Evolutionary conservation across 768 basidiomycete genomes (phyloP), one percentile per base, ranked within the genome.

Genomic region (Lactifluus subvellereus): DNA sequence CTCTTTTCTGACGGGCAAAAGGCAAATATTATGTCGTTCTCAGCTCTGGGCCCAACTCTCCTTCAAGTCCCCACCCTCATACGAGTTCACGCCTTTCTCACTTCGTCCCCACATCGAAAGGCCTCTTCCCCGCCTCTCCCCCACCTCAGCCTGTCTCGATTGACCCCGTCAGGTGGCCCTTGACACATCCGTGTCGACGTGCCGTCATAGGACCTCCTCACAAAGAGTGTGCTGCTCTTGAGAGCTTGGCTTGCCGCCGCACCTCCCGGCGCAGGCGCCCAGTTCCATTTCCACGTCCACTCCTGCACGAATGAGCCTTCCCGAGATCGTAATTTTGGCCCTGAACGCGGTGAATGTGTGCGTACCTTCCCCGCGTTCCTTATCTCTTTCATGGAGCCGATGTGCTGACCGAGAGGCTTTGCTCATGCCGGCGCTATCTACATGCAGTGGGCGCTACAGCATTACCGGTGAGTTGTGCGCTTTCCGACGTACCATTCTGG

Each of bases 371-470:
- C 5, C 14, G 6, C 4, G 30, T 55, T 42, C 22, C 40, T 37
- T 22, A 22, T 18, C 16, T 35, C 16, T 6, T 33, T 13, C 5
- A 9, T 9, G 6, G 33, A n/a, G 8, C 40, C 50, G 54, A 7
- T 20, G 2, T 20, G 20, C 35, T 57, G 35, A 62, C 42, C 9
- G 9, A 52, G n/a, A 20, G 27, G 3, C 10, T 18, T 51, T 52
- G 5, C 5, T 27, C 13, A 16, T n/a, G 8, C 6, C 9, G 27
- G 37, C 27, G 52, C 32, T 49, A 38, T 55, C 32, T 49, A 38
- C 50, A n/a, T 59, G 16, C 43, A 66, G 66, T 6, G 66, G 64
- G 11, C 66, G 66, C 37, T 66, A 66, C 27, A 30, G 35, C 43
- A 47, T 66, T 22, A 7, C 10, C 1, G 37, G 66, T 66, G 16